Conservation (phyloP, 768 basidiomycete genomes). For the Tricholoma sp. region DNA sequence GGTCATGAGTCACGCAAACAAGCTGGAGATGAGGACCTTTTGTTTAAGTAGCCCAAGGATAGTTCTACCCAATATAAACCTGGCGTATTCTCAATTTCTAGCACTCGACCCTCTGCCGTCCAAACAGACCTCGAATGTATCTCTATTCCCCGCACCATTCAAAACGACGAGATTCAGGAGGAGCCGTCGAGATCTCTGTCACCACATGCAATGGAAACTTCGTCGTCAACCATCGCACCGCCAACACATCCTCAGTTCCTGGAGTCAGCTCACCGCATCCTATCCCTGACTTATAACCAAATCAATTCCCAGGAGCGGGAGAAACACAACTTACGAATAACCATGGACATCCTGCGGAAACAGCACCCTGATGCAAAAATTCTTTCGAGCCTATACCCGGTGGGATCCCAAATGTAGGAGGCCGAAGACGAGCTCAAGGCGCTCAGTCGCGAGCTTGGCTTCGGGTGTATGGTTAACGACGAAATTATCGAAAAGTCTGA, state of each 20-base stretch:
- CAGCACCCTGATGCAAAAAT: constrained; percentile 63
- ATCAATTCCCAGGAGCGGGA: constrained; percentile 48
- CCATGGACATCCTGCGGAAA: constrained; percentile 58
- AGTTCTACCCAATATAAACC: constrained; percentile 67
- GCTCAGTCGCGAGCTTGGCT: constrained; percentile 73
- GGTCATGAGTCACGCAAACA: constrained; percentile 55
- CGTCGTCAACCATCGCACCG: constrained; percentile 67
- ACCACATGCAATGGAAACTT: constrained; percentile 52
- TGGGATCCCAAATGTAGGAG: constrained; percentile 64
- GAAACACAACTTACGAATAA: constrained; percentile 45
- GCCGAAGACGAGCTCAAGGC: constrained; percentile 72
- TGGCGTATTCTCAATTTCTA: constrained; percentile 41
- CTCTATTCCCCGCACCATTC: constrained; percentile 39
- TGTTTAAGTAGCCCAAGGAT: constrained; percentile 67
- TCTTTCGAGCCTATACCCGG: constrained; percentile 37
- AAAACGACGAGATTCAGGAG: constrained; percentile 48
- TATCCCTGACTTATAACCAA: constrained; percentile 72
- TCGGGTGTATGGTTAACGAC: constrained; percentile 74
- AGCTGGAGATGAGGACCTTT: constrained; percentile 33
- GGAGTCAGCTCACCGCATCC: constrained; percentile 37
- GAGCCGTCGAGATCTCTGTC: constrained; percentile 41
- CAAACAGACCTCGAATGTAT: constrained; percentile 31
- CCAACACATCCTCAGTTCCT: constrained; percentile 50
- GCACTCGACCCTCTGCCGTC: constrained; percentile 37
- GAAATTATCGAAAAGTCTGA: constrained; percentile 47